Evolutionary conservation across 352 stramenopile genomes (phyloP).

Genomic region (Globisporangium camurandrum): DNA sequence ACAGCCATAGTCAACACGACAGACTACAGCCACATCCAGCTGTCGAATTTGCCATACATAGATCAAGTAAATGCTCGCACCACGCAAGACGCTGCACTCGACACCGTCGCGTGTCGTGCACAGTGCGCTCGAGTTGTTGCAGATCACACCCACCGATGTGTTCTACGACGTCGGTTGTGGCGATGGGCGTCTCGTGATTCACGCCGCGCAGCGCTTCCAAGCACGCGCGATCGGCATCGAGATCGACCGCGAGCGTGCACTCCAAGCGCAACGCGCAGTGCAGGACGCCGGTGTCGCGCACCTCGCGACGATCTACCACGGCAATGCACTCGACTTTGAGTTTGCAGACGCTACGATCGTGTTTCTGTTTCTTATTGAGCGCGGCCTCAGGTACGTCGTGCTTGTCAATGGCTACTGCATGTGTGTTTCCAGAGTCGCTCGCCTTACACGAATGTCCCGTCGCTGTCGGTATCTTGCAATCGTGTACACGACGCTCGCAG

Average conservation of each 20-base stretch:
- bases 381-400: constrained; percentile 55
- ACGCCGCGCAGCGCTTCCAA: constrained; percentile 35
- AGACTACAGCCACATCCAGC: not conserved
- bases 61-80: constrained; percentile 44
- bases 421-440: not conserved
- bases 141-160: constrained; percentile 30
- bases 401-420: too few species aligned
- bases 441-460: not conserved
- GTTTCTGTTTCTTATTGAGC: constrained; percentile 78
- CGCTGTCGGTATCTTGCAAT: not conserved
- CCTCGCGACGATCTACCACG: constrained; percentile 55
- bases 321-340: constrained; percentile 68
- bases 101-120: constrained; percentile 59
- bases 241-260: constrained; percentile 42
- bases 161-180: constrained; percentile 79
- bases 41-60: not conserved
- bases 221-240: constrained; percentile 61
- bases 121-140: constrained; percentile 43
- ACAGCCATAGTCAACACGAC: not conserved
- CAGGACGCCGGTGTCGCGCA: constrained; percentile 23
- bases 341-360: constrained; percentile 55
- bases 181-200: constrained; percentile 61
- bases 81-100: constrained; percentile 74
- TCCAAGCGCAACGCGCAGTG: constrained; percentile 19
- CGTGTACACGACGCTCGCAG: too few species aligned